Conservation (phyloP, 78 protist species). For the Dictyostelium brefeldianum region DNA sequence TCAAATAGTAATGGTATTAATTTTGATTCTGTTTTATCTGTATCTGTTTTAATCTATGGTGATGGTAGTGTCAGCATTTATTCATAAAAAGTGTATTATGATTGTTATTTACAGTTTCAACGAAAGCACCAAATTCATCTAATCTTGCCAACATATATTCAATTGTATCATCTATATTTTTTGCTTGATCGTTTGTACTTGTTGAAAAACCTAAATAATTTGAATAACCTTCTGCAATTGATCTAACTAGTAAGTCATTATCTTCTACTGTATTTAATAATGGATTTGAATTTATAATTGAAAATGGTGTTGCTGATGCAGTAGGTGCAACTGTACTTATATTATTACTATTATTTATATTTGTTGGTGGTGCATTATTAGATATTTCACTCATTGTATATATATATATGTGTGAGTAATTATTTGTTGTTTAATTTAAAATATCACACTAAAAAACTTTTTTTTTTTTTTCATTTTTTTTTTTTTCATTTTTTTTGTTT, state of each 20-base stretch:
- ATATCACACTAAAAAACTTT: not conserved
- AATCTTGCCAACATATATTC: slow-evolving; percentile 75
- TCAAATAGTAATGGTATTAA: slow-evolving; percentile 57
- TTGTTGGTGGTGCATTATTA: not conserved
- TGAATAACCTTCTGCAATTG: slow-evolving; percentile 43
- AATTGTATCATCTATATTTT: slow-evolving; percentile 43
- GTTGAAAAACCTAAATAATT: slow-evolving; percentile 55
- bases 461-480: too few relatives aligned
- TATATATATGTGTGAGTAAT: not conserved
- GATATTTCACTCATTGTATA: not conserved
- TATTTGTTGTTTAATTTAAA: not conserved
- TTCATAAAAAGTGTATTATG: not conserved
- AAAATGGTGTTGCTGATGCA: not conserved
- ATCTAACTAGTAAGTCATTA: slow-evolving; percentile 18
- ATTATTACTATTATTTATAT: not conserved
- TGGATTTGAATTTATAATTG: not conserved
- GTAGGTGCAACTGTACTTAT: not conserved
- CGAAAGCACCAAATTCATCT: slow-evolving; percentile 75
- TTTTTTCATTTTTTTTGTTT: too few relatives aligned
- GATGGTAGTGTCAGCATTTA: not conserved
- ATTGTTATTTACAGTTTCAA: slow-evolving; percentile 51
- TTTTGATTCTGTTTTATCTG: slow-evolving; percentile 60
- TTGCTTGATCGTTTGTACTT: slow-evolving; percentile 73
- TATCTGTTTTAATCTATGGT: slow-evolving; percentile 62
- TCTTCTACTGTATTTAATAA: slow-evolving; percentile 5